A percentile compares a stretch with the other conserved stretches of the same genome.
Conservation (phyloP, 805 yeast species). For the Blastobotrys mokoenaii region DNA sequence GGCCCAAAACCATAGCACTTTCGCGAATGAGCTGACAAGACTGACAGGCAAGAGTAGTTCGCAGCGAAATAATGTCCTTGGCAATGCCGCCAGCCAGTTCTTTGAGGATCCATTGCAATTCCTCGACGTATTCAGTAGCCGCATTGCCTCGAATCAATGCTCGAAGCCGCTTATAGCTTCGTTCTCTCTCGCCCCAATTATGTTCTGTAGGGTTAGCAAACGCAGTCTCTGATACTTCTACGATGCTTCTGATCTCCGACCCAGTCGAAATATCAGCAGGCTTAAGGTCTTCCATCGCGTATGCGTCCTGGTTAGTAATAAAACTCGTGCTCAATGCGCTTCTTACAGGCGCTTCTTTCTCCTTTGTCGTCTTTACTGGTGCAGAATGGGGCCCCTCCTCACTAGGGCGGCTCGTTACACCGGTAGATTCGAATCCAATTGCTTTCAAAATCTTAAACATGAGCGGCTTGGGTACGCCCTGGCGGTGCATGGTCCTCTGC, state of each 20-base stretch:
- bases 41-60: conserved; percentile 74
- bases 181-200: conserved; percentile 77
- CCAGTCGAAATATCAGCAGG: conserved; percentile 27
- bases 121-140: conserved; percentile 29
- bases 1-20: conserved; percentile 21
- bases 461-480: conserved; percentile 25
- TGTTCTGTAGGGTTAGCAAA: conserved; percentile 78
- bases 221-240: conserved; percentile 25
- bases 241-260: conserved; percentile 24
- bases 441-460: conserved; percentile 23
- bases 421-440: conserved; percentile 22
- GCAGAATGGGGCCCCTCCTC: background rate
- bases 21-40: conserved; percentile 77
- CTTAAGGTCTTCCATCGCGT: conserved; percentile 33
- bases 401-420: no score
- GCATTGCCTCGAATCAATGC: conserved; percentile 53
- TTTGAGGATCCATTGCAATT: conserved; percentile 31
- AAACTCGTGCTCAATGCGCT: conserved; percentile 9
- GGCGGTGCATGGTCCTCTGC: conserved; percentile 32
- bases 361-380: background rate
- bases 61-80: conserved; percentile 60
- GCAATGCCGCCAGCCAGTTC: conserved; percentile 49
- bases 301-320: conserved; percentile 22
- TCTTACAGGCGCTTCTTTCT: background rate
- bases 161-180: conserved; percentile 48